A percentile compares a stretch with the other conserved stretches of the same genome.
Conservation (phyloP, 805 yeast genomes). For the Komagataella phaffii region DNA sequence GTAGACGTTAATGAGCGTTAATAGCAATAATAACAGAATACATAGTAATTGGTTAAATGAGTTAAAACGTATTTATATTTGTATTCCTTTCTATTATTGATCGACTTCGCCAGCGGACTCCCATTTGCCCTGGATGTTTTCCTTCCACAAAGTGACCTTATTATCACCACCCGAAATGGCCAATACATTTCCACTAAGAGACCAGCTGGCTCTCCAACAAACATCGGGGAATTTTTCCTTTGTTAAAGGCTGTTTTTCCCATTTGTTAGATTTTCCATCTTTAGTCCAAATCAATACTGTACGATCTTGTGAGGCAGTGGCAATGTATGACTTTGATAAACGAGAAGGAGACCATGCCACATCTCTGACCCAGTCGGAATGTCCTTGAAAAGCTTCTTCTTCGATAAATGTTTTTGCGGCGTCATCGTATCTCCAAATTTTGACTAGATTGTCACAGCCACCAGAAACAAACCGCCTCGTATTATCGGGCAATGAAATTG, state of each 20-base stretch:
- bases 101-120: slow-evolving; percentile 95
- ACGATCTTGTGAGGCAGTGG: slow-evolving; percentile 94
- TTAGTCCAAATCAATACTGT: slow-evolving; percentile 94
- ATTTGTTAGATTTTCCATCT: slow-evolving; percentile 35
- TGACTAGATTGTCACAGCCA: slow-evolving; percentile 89
- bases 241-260: slow-evolving; percentile 72
- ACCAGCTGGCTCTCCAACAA: slow-evolving; percentile 98
- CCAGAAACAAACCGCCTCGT: slow-evolving; percentile 78
- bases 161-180: slow-evolving; percentile 97
- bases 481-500: slow-evolving; percentile 26
- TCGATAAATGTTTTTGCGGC: slow-evolving; percentile 42
- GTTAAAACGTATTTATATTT: slow-evolving; percentile 1
- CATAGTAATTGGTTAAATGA: background rate
- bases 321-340: slow-evolving; percentile 77
- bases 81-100: slow-evolving; percentile 30
- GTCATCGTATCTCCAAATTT: slow-evolving; percentile 71
- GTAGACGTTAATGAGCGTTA: background rate
- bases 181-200: slow-evolving; percentile 85
- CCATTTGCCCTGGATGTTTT: slow-evolving; percentile 86
- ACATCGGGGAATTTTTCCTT: slow-evolving; percentile 88
- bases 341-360: slow-evolving; percentile 97
- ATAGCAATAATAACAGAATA: background rate
- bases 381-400: slow-evolving; percentile 78
- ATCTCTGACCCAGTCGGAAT: slow-evolving; percentile 97
- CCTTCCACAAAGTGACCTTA: slow-evolving; percentile 94